Evolutionary conservation across 371 early-diverging fungal species (phyloP), one percentile per base, ranked within the genome.

Genomic region (Syncephalastrum contaminatum): DNA sequence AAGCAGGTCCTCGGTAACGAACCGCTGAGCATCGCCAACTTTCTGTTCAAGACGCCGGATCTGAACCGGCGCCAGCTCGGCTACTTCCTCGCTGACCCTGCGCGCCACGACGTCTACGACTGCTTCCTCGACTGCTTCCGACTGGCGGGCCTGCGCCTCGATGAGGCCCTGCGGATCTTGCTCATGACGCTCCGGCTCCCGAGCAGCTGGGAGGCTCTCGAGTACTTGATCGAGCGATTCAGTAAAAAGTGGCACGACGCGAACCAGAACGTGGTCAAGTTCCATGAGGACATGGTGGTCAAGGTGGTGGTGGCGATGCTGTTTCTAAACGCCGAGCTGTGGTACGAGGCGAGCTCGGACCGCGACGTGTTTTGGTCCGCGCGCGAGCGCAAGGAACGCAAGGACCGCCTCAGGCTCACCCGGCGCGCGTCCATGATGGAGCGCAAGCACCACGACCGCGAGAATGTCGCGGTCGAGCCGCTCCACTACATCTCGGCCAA

Each of bases 301-400:
- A 88, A 87, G 60, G 86, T 96, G 8, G 85, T 89, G 21, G 90
- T 89, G 51, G 85, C 93, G 20, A 88, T 92, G 76, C 77, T 96
- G 67, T 84, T 88, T 30, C 76, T 97, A 51, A 96, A 95, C 71
- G 90, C 94, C 10, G 92, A 92, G 56, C 64, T 88, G 14, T 92
- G 95, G 82, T 90, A 89, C 62, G 83, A 82, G 49, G 80, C 79
- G 4, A 73, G 75, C 15, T 76, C 76, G 4, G 72, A 73, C 16
- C 44, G 70, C 16, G 75, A 70, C 58, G 80, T 75, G 4, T 80
- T 81, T 54, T 73, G 77, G 75, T 72, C 63, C 54, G 74, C 80
- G 0, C 66, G 72, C 22, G 70, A 74, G 43, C 50, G 66, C 27
- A 74, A 73, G 30, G 76, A 76, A 51, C 63, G 69, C 7, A 61